Evolutionary conservation across 352 stramenopile genomes (phyloP).

Genomic region (Thalassiosira allenii): DNA sequence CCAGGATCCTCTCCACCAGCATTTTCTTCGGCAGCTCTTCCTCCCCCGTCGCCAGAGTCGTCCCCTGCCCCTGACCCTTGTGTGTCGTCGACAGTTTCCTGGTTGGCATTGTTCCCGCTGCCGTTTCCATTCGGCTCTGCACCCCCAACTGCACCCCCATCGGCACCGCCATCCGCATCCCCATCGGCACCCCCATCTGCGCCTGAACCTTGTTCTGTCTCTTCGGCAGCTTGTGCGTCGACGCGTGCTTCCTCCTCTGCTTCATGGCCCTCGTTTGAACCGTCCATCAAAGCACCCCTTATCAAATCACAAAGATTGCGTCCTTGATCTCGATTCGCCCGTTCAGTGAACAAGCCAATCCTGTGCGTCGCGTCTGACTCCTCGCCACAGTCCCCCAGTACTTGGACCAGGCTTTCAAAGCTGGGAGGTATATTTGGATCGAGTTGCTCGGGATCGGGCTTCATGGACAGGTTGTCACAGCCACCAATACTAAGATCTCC

Average conservation of each 20-base stretch:
- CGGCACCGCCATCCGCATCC: not conserved
- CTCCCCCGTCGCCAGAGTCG: not conserved
- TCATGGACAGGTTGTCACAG: not conserved
- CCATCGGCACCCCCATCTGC: not conserved
- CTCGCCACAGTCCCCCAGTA: not conserved
- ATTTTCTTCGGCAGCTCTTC: not conserved
- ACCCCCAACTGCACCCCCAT: too few relatives aligned
- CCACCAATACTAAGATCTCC: not conserved
- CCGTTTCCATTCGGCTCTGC: too few relatives aligned
- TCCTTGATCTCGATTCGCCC: not conserved
- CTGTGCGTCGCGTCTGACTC: not conserved
- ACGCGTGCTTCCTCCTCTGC: not conserved
- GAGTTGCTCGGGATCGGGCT: not conserved
- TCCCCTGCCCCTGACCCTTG: not conserved
- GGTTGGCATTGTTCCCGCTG: not conserved
- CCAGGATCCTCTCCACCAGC: not conserved
- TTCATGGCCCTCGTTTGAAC: not conserved
- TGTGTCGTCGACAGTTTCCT: too few relatives aligned
- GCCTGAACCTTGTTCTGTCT: not conserved
- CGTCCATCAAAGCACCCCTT: not conserved
- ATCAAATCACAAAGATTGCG: not conserved
- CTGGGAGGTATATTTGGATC: too few relatives aligned
- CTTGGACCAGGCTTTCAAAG: constrained; percentile 2
- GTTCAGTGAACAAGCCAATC: not conserved
- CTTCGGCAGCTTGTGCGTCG: too few relatives aligned